Conservation (phyloP, 1,139 yeast species). For the Saccharomyces hybrid region DNA sequence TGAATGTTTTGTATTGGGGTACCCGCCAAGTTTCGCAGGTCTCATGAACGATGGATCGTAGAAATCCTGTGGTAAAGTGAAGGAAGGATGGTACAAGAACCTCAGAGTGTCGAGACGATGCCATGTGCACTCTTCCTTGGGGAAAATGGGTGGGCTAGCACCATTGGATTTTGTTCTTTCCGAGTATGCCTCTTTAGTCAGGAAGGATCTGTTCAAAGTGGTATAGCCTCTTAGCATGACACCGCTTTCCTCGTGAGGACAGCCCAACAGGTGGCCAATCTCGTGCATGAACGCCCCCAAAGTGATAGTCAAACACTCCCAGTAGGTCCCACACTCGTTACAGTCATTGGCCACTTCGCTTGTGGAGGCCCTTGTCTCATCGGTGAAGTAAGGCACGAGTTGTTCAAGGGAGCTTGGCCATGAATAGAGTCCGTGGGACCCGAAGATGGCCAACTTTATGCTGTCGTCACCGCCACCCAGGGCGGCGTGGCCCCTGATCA, state of each 20-base stretch:
- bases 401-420: slow-evolving; percentile 81
- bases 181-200: slow-evolving; percentile 60
- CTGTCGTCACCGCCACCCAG: slow-evolving; percentile 78
- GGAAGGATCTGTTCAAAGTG: slow-evolving; percentile 71
- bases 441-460: slow-evolving; percentile 78
- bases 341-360: slow-evolving; percentile 83
- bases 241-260: slow-evolving; percentile 87
- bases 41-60: slow-evolving; percentile 30
- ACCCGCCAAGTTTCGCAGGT: slow-evolving; percentile 25
- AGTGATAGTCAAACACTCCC: slow-evolving; percentile 86
- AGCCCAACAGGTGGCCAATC: slow-evolving; percentile 82
- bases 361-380: slow-evolving; percentile 54
- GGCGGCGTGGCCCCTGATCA: slow-evolving; percentile 87
- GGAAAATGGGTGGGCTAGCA: slow-evolving; percentile 42
- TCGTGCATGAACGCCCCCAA: slow-evolving; percentile 95
- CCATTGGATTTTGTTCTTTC: slow-evolving; percentile 44
- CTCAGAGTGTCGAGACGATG: slow-evolving; percentile 70
- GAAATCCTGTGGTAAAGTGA: slow-evolving; percentile 60
- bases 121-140: slow-evolving; percentile 79
- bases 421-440: slow-evolving; percentile 84
- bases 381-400: slow-evolving; percentile 60
- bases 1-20: slow-evolving; percentile 33
- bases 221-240: slow-evolving; percentile 86
- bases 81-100: slow-evolving; percentile 74
- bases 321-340: slow-evolving; percentile 73